Evolutionary conservation across 1,284 basidiomycete genomes (phyloP), one percentile per base, ranked within the genome.

Genomic region (Takashimella koratensis): DNA sequence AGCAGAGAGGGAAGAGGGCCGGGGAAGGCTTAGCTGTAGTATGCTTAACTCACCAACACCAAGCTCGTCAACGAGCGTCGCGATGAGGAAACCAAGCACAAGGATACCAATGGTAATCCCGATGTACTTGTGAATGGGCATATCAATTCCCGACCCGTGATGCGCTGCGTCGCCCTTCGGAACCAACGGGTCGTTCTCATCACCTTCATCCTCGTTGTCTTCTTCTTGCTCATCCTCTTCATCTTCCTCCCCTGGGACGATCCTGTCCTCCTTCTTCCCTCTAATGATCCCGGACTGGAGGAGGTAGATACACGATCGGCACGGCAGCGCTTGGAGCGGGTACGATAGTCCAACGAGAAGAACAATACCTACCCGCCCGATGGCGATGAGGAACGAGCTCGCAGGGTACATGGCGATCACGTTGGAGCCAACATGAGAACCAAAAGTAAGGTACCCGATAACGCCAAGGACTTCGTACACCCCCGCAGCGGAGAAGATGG

Each of bases 281-380:
- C 60, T 58, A 61, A 67, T 67, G 26, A 68, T 55, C 25, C 64
- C 66, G 12, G 71, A 69, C 21, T 73, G 72, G 40, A 98, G 85
- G 25, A 96, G 95, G 77, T 95, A 90, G 40, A 99, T 76, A 66
- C 90, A 94, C 60, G 88, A 90, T 48, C 96, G 81, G 71, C 93
- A 97, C 0, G 96, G 96, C 57, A 95, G 88, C 3, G 93, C 86
- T 76, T 97, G 94, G 45, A 97, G 74, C 0, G 94, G 92, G 74
- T 97, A 96, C 12, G 89, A 92, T 64, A 93, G 92, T 59, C 88
- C 80, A 58, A 93, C 93, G 25, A 97, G 82, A 44, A 91, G 79
- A 40, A 93, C 89, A 64, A 99, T 96, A 19, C 93, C 93, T 6
- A 97, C 78, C 68, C 97, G 90, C 5, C 94, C 94, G 58, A 96